Base-by-base conservation (phyloP, 345 rosid genomes). In the Erodium maritimum region DNA sequence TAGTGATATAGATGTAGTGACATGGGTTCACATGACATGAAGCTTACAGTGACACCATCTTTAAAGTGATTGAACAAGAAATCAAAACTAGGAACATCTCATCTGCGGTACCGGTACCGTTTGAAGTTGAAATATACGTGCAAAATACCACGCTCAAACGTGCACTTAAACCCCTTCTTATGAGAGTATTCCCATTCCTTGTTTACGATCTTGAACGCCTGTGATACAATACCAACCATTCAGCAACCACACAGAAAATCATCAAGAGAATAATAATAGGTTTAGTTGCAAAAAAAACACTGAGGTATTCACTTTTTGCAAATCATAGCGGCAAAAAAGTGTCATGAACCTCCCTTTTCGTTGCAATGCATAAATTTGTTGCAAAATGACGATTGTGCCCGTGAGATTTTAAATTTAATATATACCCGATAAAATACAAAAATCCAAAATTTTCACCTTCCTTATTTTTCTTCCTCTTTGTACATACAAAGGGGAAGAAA, bases 131-230 rank as follows among this genome's bases (percentile, higher is more conserved):
- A 84, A 72, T 88, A 88, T 12, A 84, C 76, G 33, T 91, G 98
- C 56, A 91, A 65, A 64, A 88, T 91, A 34, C 96, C 98, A 13
- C 95, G 87, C 63, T 91, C 98, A 19, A 91, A 91, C 18, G 98
- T 91, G 64, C 95, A 86, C 63, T 91, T 91, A 61, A 84, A 84
- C 51, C 96, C 98, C 73, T 91, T 91, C 87, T 91, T 91, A 58
- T 86, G 96, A 42, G 98, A 91, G 67, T 88, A 88, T 63, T 91
- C 98, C 98, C 95, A 91, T 68, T 91, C 98, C 65, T 89, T 88
- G 73, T 91, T 91, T 45, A 91, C 98, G 55, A 91, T 81, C 56
- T 77, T 71, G 67, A 91, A 89, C 20, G 95, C 98, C 96, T 91
- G 85, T 52, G 7, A 52, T 3, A 61, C 14, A 54, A 11, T n/a